Percentiles rank a stretch among this genome's conserved stretches.
These are phyloP conservation scores for Ascochyta viciae-villosae DNA, from an alignment of 2,329 filamentous ascomycete species.

Conservation along the genomic window DNA sequence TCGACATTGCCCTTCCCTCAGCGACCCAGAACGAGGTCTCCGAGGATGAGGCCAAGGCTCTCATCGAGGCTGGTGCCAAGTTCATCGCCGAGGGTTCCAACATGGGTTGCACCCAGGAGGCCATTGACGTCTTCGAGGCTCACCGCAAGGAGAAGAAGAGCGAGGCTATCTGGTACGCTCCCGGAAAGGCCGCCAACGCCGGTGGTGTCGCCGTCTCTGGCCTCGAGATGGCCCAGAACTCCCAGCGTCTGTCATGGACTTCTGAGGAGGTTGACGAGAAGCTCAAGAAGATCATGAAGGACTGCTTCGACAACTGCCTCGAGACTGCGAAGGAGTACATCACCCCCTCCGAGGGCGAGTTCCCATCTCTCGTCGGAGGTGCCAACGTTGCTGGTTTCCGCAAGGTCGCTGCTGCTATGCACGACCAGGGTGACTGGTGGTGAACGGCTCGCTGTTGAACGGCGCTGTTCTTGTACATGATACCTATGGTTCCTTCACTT, in stretches of 20 bases:
- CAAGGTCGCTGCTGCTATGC: conserved; percentile 95
- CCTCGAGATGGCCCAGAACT: conserved; percentile 99
- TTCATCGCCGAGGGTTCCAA: conserved; percentile 97
- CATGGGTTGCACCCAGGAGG: conserved; percentile 97
- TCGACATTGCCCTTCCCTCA: conserved; percentile 90
- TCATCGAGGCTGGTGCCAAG: conserved; percentile 77
- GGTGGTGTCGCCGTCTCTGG: conserved; percentile 97
- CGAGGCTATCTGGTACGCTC: conserved; percentile 89
- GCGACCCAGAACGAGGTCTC: conserved; percentile 98
- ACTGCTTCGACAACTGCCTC: conserved; percentile 87
- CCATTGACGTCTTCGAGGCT: conserved; percentile 91
- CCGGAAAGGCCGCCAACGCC: conserved; percentile 94
- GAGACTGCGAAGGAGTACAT: conserved; percentile 91
- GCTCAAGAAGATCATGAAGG: conserved; percentile 94
- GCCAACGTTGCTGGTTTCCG: conserved; percentile 97
- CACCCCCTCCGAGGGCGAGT: conserved; percentile 76
- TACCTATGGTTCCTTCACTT: conserved; percentile 33
- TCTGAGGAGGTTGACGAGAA: conserved; percentile 87
- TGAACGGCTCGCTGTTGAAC: conserved; percentile 27
- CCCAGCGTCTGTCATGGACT: conserved; percentile 83
- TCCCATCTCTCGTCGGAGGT: conserved; percentile 89
- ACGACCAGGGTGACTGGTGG: conserved; percentile 96
- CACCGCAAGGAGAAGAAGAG: conserved; percentile 73
- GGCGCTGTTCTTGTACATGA: conserved; percentile 29
- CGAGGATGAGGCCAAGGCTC: conserved; percentile 83